These are phyloP conservation scores for Sherardia arvensis DNA, from an alignment of 257 asterid genomes.

Conservation along the genomic window DNA sequence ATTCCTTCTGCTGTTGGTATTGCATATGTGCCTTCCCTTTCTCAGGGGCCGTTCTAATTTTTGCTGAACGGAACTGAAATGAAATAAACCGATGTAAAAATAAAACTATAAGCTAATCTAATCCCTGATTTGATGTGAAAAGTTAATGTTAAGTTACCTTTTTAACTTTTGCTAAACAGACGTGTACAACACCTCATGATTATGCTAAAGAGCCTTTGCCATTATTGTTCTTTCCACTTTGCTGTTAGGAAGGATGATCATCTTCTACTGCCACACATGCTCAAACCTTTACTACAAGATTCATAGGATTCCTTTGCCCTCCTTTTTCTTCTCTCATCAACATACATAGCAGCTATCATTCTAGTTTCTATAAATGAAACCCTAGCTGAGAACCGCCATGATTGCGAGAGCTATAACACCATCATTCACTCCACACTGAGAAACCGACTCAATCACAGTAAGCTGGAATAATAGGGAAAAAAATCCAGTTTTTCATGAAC, in stretches of 20 bases:
- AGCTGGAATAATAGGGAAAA: not conserved
- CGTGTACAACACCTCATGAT: not conserved
- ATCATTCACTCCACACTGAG: no score
- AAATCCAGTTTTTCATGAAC: not conserved
- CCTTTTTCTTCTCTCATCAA: no score
- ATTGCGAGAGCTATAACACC: no score
- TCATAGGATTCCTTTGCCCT: not conserved
- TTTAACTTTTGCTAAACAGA: not conserved
- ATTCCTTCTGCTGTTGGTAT: not conserved
- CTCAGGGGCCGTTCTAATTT: no score
- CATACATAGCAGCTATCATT: no score
- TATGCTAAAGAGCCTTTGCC: constrained; percentile 1
- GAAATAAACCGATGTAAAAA: no score
- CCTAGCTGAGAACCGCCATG: not conserved
- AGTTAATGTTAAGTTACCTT: not conserved
- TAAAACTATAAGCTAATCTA: no score
- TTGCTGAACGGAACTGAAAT: no score
- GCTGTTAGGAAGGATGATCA: not conserved
- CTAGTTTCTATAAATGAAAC: no score
- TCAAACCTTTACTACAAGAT: not conserved
- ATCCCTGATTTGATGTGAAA: not conserved
- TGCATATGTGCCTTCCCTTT: not conserved
- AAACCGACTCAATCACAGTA: no score
- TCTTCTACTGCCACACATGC: no score
- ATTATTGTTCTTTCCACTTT: not conserved